A percentile compares a stretch with the other conserved stretches of the same genome.
Evolutionary conservation across 2,329 filamentous ascomycete genomes (phyloP).

Genomic region (Dactylellina leptospora): DNA sequence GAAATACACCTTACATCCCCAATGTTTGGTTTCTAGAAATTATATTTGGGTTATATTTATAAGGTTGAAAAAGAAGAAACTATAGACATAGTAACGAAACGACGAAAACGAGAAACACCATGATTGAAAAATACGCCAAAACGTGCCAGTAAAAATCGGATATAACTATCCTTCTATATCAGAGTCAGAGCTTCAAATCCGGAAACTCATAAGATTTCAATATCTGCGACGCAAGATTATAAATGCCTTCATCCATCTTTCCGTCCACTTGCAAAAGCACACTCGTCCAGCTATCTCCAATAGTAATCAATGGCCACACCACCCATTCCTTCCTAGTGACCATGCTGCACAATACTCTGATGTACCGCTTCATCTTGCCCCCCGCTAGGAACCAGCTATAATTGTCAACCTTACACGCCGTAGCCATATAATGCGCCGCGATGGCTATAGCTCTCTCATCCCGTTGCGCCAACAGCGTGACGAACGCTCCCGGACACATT

Average conservation of each 20-base stretch:
- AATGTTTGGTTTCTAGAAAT: no score
- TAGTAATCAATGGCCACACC: conserved; percentile 51
- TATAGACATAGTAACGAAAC: no score
- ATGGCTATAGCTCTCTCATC: conserved; percentile 50
- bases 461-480: conserved; percentile 22
- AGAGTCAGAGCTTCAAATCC: conserved; percentile 1
- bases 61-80: no score
- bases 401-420: conserved; percentile 50
- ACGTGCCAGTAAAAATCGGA: not conserved
- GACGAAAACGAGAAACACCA: not conserved
- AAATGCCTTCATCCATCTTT: conserved; percentile 22
- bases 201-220: conserved; percentile 5
- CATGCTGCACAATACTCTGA: conserved; percentile 48
- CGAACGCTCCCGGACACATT: conserved; percentile 45
- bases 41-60: no score
- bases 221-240: conserved; percentile 32
- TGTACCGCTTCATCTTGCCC: conserved; percentile 50
- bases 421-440: conserved; percentile 49
- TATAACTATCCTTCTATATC: not conserved
- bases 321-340: conserved; percentile 48
- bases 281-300: conserved; percentile 52
- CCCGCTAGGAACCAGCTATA: conserved; percentile 51
- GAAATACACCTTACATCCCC: no score
- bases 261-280: conserved; percentile 48
- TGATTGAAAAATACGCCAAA: not conserved